Conservation (phyloP, 495 filamentous ascomycete species). For the Aspergillus steynii region DNA sequence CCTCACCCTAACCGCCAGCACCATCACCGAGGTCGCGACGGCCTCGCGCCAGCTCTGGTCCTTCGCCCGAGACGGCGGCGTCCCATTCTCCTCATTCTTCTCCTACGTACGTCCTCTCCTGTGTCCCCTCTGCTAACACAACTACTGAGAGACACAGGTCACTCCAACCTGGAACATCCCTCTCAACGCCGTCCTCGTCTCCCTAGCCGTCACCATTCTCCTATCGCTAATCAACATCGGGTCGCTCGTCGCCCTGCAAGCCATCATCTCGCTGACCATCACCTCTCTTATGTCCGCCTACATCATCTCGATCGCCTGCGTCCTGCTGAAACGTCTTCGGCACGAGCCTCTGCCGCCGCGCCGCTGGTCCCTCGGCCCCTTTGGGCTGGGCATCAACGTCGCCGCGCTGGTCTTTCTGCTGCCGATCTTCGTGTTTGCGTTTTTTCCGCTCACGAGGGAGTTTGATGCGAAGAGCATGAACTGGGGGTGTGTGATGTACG, state of each 20-base stretch:
- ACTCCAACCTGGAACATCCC: constrained; percentile 52
- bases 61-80: constrained; percentile 56
- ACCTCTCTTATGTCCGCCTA: constrained; percentile 49
- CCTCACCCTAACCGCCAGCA: constrained; percentile 48
- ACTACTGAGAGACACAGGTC: constrained; percentile 30
- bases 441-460: constrained; percentile 50
- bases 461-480: constrained; percentile 47
- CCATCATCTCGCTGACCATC: constrained; percentile 47
- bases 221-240: constrained; percentile 56
- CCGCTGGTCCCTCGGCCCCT: constrained; percentile 51
- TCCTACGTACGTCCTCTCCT: constrained; percentile 38
- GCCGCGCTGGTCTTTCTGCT: constrained; percentile 41
- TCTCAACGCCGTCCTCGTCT: constrained; percentile 51
- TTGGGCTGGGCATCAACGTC: constrained; percentile 49
- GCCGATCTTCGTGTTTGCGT: constrained; percentile 52
- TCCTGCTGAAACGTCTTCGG: constrained; percentile 46
- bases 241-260: constrained; percentile 46
- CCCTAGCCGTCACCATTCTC: constrained; percentile 45
- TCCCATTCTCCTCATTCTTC: constrained; percentile 56
- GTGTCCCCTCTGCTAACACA: background rate
- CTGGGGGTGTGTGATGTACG: constrained; percentile 50
- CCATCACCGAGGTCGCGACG: constrained; percentile 56
- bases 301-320: constrained; percentile 49
- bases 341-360: constrained; percentile 41
- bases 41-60: constrained; percentile 59